phyloP scores from a whole-genome alignment of 2,329 filamentous ascomycete species.

The Ophiostoma australiae region DNA sequence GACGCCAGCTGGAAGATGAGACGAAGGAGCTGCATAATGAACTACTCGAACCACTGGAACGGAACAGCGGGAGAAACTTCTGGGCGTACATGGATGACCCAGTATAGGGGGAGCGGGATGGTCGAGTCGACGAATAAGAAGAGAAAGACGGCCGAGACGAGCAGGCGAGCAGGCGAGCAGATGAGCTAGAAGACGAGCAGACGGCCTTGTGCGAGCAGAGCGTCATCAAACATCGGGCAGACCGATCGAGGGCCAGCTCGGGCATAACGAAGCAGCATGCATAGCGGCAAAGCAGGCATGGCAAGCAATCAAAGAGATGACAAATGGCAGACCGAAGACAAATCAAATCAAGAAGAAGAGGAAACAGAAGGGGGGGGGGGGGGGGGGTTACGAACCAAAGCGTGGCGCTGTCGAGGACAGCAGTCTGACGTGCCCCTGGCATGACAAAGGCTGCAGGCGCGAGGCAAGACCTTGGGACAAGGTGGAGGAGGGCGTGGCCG shows the following conservation, averaged over 20 bases:
- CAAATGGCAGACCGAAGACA: neutral
- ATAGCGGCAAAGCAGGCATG: conserved; percentile 11
- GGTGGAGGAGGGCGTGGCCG: conserved; percentile 14
- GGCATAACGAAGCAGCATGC: conserved; percentile 12
- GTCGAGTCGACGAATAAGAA: neutral
- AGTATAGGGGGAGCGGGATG: conserved; percentile 3
- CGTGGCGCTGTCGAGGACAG: conserved; percentile 27
- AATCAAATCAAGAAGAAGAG: neutral
- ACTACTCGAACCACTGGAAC: conserved; percentile 6
- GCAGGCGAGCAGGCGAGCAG: neutral
- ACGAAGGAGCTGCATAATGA: neutral
- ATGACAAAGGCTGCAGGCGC: conserved; percentile 17
- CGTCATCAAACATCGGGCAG: neutral
- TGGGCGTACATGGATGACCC: neutral
- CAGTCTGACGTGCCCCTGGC: conserved; percentile 23
- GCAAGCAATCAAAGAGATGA: conserved; percentile 2
- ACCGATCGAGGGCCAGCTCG: neutral
- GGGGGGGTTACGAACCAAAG: conserved; percentile 21
- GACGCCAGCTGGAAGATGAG: conserved; percentile 4
- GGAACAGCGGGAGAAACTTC: neutral
- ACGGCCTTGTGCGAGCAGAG: neutral
- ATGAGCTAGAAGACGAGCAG: neutral
- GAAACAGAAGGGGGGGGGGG: neutral
- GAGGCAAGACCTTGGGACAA: conserved; percentile 15
- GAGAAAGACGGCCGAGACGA: neutral